Percentiles rank a stretch among this genome's conserved stretches.
phyloP scores from a whole-genome alignment of 768 basidiomycete species.

The Candolleomyces aberdarensis region DNA sequence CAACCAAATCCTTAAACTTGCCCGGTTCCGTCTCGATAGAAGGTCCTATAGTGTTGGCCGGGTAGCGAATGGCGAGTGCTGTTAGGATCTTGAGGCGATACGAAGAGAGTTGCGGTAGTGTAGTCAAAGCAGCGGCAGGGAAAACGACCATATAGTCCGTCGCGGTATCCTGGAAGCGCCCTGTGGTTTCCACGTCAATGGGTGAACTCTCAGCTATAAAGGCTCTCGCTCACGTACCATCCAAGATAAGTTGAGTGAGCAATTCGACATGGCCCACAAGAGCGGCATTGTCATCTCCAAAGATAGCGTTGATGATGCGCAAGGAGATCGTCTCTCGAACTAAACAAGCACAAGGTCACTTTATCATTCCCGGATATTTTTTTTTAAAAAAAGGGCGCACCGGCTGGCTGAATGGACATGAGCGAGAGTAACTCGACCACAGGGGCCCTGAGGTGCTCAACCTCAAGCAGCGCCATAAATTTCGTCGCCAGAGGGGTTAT shows the following conservation, averaged over 20 bases:
- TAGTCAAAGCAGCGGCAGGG: background rate
- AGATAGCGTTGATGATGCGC: background rate
- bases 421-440: background rate
- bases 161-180: background rate
- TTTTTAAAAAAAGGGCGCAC: no score
- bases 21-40: background rate
- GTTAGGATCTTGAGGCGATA: background rate
- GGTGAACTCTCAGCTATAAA: background rate
- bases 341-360: background rate
- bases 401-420: background rate
- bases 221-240: background rate
- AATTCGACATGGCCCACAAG: background rate
- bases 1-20: background rate
- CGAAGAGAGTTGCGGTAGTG: background rate
- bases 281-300: background rate
- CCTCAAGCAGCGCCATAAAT: background rate
- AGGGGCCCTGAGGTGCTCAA: background rate
- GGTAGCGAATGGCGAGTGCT: background rate
- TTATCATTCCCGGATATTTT: background rate
- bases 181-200: background rate
- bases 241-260: background rate
- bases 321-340: background rate
- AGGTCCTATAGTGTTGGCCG: background rate
- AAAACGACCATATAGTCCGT: background rate
- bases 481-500: background rate